A percentile compares a stretch with the other conserved stretches of the same genome.
These are phyloP conservation scores for Dendrobium catenatum DNA, from an alignment of 106 monocot species.

Conservation along the genomic window DNA sequence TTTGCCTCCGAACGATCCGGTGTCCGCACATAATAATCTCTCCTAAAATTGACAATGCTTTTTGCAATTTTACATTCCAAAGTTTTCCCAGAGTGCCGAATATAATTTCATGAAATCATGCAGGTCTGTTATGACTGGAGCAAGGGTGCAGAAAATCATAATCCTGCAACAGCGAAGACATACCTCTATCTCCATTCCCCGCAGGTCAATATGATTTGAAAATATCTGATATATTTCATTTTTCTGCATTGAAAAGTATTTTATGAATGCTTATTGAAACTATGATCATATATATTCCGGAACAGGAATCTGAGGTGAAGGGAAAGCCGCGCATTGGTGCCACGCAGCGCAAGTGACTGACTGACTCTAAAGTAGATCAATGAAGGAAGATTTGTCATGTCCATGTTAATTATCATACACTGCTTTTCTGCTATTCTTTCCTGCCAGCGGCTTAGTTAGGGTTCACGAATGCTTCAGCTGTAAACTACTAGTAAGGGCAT, in stretches of 20 bases:
- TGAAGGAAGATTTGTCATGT: too few species aligned
- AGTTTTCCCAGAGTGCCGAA: background rate
- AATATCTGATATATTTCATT: background rate
- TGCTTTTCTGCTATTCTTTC: too few species aligned
- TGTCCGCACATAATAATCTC: too few species aligned
- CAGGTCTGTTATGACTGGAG: slow-evolving; percentile 96
- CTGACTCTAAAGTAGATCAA: background rate
- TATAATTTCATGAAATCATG: background rate
- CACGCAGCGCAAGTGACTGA: slow-evolving; percentile 48
- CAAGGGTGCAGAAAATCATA: slow-evolving; percentile 95
- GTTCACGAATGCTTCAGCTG: too few species aligned
- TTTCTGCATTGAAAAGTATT: too few species aligned
- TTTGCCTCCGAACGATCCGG: too few species aligned
- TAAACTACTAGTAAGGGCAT: too few species aligned
- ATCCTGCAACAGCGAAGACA: slow-evolving; percentile 86
- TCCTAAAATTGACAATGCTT: background rate
- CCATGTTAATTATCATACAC: too few species aligned
- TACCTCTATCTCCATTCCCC: slow-evolving; percentile 68
- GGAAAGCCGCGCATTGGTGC: slow-evolving; percentile 68
- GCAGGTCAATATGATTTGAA: slow-evolving; percentile 29
- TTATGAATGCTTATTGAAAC: background rate
- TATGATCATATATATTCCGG: too few species aligned
- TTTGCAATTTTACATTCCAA: background rate
- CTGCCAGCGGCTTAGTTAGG: too few species aligned
- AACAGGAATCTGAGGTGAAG: slow-evolving; percentile 91